Conservation (phyloP, 2,329 filamentous ascomycete genomes). For the Byssochlamys sp. region DNA sequence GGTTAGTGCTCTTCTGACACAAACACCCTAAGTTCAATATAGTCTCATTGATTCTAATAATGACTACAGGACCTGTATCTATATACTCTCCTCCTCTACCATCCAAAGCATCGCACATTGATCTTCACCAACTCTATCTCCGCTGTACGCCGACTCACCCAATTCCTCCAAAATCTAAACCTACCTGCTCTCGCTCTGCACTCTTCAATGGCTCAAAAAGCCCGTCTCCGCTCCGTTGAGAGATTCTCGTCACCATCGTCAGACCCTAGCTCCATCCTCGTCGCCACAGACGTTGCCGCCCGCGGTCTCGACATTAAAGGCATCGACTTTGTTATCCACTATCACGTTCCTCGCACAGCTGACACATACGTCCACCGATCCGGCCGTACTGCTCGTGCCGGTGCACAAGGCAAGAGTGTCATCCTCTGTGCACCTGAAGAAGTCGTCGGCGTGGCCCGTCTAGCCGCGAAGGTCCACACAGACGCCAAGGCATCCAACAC, state of each 20-base stretch:
- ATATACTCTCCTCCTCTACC: slow-evolving; percentile 74
- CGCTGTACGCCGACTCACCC: slow-evolving; percentile 74
- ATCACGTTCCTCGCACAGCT: slow-evolving; percentile 83
- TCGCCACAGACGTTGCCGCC: slow-evolving; percentile 89
- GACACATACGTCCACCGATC: slow-evolving; percentile 94
- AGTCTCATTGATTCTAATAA: background rate
- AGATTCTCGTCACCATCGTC: slow-evolving; percentile 60
- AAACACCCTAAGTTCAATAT: background rate
- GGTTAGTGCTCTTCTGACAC: slow-evolving; percentile 36
- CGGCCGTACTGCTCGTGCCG: slow-evolving; percentile 80
- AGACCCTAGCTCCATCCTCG: slow-evolving; percentile 57
- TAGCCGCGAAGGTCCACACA: slow-evolving; percentile 81
- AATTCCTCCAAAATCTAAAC: slow-evolving; percentile 72
- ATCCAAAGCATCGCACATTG: slow-evolving; percentile 69
- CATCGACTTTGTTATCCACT: slow-evolving; percentile 85
- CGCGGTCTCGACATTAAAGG: slow-evolving; percentile 86
- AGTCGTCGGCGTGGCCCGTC: slow-evolving; percentile 68
- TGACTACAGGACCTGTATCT: slow-evolving; percentile 68
- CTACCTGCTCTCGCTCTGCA: slow-evolving; percentile 71
- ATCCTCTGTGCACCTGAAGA: slow-evolving; percentile 87
- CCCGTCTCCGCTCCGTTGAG: slow-evolving; percentile 83
- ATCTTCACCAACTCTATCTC: slow-evolving; percentile 96
- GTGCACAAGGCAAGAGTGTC: slow-evolving; percentile 67
- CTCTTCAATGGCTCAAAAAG: slow-evolving; percentile 92
- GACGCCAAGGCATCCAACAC: slow-evolving; percentile 41